phyloP scores from a whole-genome alignment of 345 rosid species.

The Erodium maritimum region DNA sequence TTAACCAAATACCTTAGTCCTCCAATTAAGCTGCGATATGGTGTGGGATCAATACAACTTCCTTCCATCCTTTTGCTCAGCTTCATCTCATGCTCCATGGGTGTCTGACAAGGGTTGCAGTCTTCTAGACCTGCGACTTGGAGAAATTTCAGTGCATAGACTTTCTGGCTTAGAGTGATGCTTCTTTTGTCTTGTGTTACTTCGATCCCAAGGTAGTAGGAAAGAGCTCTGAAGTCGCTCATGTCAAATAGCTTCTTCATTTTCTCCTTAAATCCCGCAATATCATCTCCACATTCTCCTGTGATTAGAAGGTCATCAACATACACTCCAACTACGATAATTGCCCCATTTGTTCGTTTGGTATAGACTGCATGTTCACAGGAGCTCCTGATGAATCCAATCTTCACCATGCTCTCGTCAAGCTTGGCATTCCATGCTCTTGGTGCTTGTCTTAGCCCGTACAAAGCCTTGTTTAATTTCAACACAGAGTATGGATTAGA shows the following conservation, averaged over 20 bases:
- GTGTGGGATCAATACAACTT: neutral
- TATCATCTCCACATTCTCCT: no score
- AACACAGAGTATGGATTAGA: neutral
- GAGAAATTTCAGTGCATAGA: neutral
- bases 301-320: no score
- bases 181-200: no score
- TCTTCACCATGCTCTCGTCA: neutral
- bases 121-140: neutral
- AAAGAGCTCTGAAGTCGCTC: no score
- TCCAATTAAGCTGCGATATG: neutral
- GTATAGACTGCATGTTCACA: neutral
- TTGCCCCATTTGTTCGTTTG: neutral
- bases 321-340: neutral
- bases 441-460: slow-evolving; percentile 1
- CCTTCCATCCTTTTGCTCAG: neutral
- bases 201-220: no score
- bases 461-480: neutral
- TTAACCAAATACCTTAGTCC: neutral
- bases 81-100: neutral
- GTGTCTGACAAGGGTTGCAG: neutral
- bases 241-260: no score
- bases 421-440: neutral
- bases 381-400: neutral
- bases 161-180: neutral
- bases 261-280: no score